Evolutionary conservation across 1,139 yeast genomes (phyloP).

Genomic region (Tardiomyces digboiensis): DNA sequence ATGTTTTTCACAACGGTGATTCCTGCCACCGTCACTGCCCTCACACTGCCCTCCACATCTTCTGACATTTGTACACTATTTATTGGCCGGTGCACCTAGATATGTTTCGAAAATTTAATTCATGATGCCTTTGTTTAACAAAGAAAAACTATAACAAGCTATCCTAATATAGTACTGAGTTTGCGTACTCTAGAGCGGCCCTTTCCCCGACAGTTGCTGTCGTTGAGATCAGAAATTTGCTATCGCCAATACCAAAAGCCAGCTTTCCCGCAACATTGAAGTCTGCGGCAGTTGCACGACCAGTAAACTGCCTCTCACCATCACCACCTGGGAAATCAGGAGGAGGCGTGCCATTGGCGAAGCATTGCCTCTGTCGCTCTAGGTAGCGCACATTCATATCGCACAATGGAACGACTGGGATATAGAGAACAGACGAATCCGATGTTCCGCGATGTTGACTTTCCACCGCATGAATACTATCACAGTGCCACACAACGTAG

Average conservation of each 20-base stretch:
- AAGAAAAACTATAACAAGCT: not conserved
- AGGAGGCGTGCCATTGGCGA: slow-evolving; percentile 20
- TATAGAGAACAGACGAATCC: slow-evolving; percentile 34
- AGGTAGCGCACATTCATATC: slow-evolving; percentile 20
- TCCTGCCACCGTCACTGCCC: not conserved
- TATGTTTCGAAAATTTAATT: no score
- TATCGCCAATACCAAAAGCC: no score
- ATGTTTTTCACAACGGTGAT: not conserved
- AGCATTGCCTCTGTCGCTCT: slow-evolving; percentile 22
- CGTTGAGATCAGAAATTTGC: no score
- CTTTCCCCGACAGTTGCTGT: no score
- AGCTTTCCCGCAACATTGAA: no score
- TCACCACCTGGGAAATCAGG: slow-evolving; percentile 27
- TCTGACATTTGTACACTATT: not conserved
- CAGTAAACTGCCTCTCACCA: slow-evolving; percentile 1
- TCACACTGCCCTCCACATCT: no score
- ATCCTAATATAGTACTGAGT: not conserved
- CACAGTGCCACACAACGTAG: slow-evolving; percentile 42
- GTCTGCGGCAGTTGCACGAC: not conserved
- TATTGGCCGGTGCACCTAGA: not conserved
- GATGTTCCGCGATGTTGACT: slow-evolving; percentile 29
- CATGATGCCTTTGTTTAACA: no score
- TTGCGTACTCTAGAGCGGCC: no score
- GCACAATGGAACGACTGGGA: slow-evolving; percentile 29
- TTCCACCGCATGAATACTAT: slow-evolving; percentile 40